phyloP scores from a whole-genome alignment of 2,329 filamentous ascomycete species.

The Neofusicoccum umdonicola region DNA sequence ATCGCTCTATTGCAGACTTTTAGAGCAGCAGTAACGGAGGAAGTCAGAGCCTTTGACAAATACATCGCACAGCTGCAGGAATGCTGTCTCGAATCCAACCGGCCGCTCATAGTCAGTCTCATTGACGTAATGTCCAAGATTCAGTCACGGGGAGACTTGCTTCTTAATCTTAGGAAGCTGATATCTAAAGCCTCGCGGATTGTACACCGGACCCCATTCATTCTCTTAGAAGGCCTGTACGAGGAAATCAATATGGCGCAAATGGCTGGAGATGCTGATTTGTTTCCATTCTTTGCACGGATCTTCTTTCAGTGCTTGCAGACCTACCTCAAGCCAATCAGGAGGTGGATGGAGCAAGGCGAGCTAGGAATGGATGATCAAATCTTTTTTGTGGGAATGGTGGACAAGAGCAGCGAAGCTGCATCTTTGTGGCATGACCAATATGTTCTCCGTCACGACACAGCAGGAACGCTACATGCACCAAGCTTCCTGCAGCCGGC shows the following conservation, averaged over 20 bases:
- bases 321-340: constrained; percentile 77
- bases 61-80: constrained; percentile 60
- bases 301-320: constrained; percentile 80
- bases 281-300: constrained; percentile 62
- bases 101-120: constrained; percentile 64
- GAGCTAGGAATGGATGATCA: constrained; percentile 64
- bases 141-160: constrained; percentile 50
- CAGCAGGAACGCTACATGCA: constrained; percentile 61
- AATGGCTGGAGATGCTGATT: constrained; percentile 60
- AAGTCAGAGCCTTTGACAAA: constrained; percentile 59
- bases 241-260: constrained; percentile 68
- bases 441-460: constrained; percentile 64
- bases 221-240: constrained; percentile 76
- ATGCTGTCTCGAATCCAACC: constrained; percentile 54
- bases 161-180: constrained; percentile 61
- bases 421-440: constrained; percentile 73
- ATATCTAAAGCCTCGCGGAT: constrained; percentile 38
- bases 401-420: constrained; percentile 55
- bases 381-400: constrained; percentile 72
- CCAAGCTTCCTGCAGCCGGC: constrained; percentile 73
- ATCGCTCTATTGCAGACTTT: constrained; percentile 64
- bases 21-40: constrained; percentile 59
- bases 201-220: constrained; percentile 55
- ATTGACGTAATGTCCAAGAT: constrained; percentile 61
- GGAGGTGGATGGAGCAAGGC: constrained; percentile 81